phyloP scores from a whole-genome alignment of 495 filamentous ascomycete species.

The Xylaria scruposa region DNA sequence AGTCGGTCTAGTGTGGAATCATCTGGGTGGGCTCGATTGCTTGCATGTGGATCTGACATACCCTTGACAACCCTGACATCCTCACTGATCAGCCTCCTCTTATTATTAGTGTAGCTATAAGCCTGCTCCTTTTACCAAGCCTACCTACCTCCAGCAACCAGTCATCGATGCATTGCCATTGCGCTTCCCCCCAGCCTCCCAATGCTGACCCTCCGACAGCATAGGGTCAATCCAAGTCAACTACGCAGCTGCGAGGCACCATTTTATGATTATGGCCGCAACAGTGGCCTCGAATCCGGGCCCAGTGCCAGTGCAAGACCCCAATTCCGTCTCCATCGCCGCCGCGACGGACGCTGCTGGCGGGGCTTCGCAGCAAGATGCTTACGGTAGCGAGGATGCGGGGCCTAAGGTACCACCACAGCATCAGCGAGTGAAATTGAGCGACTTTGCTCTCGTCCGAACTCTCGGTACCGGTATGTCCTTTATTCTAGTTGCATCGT shows the following conservation, averaged over 20 bases:
- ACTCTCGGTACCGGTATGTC: constrained; percentile 85
- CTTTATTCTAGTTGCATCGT: background rate
- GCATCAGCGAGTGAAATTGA: constrained; percentile 50
- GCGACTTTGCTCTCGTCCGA: constrained; percentile 85
- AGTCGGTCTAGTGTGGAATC: background rate
- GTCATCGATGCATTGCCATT: constrained; percentile 26
- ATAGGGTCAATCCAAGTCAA: constrained; percentile 15
- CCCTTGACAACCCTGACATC: constrained; percentile 15
- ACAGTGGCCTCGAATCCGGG: constrained; percentile 38
- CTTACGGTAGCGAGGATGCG: constrained; percentile 22
- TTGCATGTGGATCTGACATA: constrained; percentile 25
- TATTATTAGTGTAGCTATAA: constrained; percentile 17
- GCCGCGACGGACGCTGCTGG: constrained; percentile 16
- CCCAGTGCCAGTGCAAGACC: constrained; percentile 36
- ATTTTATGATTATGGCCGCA: constrained; percentile 35
- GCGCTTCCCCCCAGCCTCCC: constrained; percentile 17
- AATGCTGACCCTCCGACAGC: constrained; percentile 25
- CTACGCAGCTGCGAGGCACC: constrained; percentile 8
- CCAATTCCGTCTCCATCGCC: constrained; percentile 22
- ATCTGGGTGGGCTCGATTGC: constrained; percentile 19
- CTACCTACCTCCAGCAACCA: background rate
- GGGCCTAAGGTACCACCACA: constrained; percentile 42
- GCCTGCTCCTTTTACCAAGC: constrained; percentile 23
- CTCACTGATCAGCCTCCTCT: constrained; percentile 15
- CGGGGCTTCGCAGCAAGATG: constrained; percentile 25